phyloP scores from a whole-genome alignment of 371 early-diverging fungal genomes.

The Mortierella sp. region DNA sequence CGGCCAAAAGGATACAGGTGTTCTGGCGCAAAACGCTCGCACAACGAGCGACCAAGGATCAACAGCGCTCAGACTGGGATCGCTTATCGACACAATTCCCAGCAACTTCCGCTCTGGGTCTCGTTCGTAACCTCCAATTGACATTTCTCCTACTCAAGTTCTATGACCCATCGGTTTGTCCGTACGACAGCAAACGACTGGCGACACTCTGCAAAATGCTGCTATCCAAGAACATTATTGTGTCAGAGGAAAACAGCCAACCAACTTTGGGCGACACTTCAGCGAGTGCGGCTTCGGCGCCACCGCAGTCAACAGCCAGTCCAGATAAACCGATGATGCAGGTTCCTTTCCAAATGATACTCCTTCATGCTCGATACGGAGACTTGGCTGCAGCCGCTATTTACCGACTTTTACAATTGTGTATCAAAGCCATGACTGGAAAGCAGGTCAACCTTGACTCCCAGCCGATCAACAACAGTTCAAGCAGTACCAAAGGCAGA shows the following conservation, averaged over 20 bases:
- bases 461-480: conserved; percentile 2
- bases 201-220: conserved; percentile 37
- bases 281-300: conserved; percentile 11
- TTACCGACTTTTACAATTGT: conserved; percentile 18
- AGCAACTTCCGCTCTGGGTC: conserved; percentile 30
- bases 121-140: conserved; percentile 37
- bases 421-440: conserved; percentile 21
- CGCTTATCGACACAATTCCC: conserved; percentile 10
- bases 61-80: conserved; percentile 48
- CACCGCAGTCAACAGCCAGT: conserved; percentile 11
- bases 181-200: conserved; percentile 25
- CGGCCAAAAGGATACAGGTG: conserved; percentile 30
- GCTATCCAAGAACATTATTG: conserved; percentile 32
- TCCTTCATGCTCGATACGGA: conserved; percentile 36
- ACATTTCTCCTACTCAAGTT: conserved; percentile 24
- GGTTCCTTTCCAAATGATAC: conserved; percentile 47
- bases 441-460: conserved; percentile 5
- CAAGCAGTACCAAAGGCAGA: conserved; percentile 4
- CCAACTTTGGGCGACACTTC: conserved; percentile 1
- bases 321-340: conserved; percentile 30
- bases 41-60: conserved; percentile 4
- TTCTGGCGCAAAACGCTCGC: conserved; percentile 14
- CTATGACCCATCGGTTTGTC: conserved; percentile 16
- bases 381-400: conserved; percentile 14
- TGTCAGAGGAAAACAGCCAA: not conserved